These are phyloP conservation scores for Barnettozyma hawaiiensis DNA, from an alignment of 1,139 yeast species.

Conservation along the genomic window DNA sequence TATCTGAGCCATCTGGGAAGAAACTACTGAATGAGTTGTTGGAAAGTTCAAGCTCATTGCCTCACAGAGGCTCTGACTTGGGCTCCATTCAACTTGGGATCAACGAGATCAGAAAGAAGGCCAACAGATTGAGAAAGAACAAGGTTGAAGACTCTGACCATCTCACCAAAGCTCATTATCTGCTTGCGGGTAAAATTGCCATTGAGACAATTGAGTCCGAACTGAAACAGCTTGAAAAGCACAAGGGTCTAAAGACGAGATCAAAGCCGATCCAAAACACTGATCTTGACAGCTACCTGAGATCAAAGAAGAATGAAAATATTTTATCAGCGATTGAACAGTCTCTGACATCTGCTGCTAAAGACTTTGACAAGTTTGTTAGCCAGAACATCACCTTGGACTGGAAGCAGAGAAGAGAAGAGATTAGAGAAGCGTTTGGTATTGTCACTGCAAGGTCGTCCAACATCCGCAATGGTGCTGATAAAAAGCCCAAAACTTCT, in stretches of 20 bases:
- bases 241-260: constrained; percentile 23
- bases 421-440: constrained; percentile 66
- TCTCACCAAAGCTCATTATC: constrained; percentile 83
- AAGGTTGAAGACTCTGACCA: constrained; percentile 34
- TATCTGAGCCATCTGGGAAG: constrained; percentile 29
- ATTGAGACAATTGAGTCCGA: constrained; percentile 82
- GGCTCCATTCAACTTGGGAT: constrained; percentile 74
- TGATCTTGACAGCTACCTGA: constrained; percentile 53
- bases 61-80: constrained; percentile 55
- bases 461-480: constrained; percentile 11
- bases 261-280: constrained; percentile 25
- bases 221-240: constrained; percentile 35
- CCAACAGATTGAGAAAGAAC: constrained; percentile 52
- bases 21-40: constrained; percentile 44
- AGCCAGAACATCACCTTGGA: constrained; percentile 70
- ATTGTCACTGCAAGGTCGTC: constrained; percentile 28
- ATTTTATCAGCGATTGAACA: constrained; percentile 81
- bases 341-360: constrained; percentile 65
- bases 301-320: constrained; percentile 73
- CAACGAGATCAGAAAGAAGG: constrained; percentile 69
- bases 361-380: constrained; percentile 76
- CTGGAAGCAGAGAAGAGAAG: constrained; percentile 76
- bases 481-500: constrained; percentile 11
- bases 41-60: constrained; percentile 67
- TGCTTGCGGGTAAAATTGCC: constrained; percentile 84